A percentile compares a stretch with the other conserved stretches of the same genome.
These are phyloP conservation scores for Cafeteria roenbergensis DNA, from an alignment of 108 stramenopile genomes.

Conservation along the genomic window DNA sequence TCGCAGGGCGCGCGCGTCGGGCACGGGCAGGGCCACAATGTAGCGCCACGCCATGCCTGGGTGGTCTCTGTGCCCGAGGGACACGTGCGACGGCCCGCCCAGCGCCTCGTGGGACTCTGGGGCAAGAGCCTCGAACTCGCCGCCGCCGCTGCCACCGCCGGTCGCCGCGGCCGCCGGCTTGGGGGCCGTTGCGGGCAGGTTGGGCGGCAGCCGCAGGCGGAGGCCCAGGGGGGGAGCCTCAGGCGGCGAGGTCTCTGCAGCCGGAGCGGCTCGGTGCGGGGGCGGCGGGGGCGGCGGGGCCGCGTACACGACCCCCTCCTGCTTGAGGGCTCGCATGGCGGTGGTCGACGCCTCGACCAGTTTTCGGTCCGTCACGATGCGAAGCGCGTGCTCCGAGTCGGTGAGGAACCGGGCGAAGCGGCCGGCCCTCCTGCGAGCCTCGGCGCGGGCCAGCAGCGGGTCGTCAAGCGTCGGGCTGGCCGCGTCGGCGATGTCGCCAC, in stretches of 20 bases:
- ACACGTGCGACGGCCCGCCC: background rate
- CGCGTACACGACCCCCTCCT: background rate
- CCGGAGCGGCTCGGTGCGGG: background rate
- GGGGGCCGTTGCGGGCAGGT: background rate
- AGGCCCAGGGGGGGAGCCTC: background rate
- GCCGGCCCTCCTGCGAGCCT: background rate
- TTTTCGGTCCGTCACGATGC: background rate
- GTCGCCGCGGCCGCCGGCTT: background rate
- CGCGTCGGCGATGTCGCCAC: background rate
- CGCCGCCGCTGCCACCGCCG: slow-evolving; percentile 18
- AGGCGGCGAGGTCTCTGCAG: background rate
- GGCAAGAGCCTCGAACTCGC: background rate
- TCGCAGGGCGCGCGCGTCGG: slow-evolving; percentile 34
- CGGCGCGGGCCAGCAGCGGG: background rate
- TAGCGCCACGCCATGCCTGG: slow-evolving; percentile 8
- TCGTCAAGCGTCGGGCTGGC: background rate
- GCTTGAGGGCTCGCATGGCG: background rate
- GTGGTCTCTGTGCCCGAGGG: background rate
- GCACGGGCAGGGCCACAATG: slow-evolving; percentile 29
- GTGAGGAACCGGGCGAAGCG: background rate
- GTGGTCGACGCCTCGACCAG: background rate
- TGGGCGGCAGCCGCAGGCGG: background rate
- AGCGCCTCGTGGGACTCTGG: background rate
- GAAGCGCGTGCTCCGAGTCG: background rate
- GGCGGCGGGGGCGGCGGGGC: too few relatives aligned